These are phyloP conservation scores for Pyrenula massariospora DNA, from an alignment of 495 filamentous ascomycete genomes.

Conservation along the genomic window DNA sequence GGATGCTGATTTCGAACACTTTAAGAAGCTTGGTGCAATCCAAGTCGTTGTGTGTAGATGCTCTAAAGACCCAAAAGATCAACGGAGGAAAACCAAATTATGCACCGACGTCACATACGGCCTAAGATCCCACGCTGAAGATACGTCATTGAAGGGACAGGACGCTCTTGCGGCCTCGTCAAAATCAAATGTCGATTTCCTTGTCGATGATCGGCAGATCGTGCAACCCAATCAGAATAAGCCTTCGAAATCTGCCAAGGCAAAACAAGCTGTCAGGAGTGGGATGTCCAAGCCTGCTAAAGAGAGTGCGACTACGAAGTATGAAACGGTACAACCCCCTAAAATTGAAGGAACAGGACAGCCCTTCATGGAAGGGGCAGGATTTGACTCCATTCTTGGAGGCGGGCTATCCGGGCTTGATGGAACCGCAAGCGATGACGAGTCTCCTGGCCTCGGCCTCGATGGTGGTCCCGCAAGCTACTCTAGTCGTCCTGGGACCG, in stretches of 20 bases:
- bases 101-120: neutral
- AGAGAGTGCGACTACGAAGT: too few species aligned
- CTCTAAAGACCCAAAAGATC: neutral
- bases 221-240: neutral
- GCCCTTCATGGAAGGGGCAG: too few species aligned
- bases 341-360: too few species aligned
- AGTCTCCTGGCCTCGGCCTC: neutral
- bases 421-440: neutral
- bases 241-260: neutral
- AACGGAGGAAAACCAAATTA: neutral
- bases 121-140: too few species aligned
- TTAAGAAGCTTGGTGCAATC: conserved; percentile 31
- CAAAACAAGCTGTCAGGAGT: neutral
- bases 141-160: too few species aligned
- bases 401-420: neutral
- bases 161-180: too few species aligned
- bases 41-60: conserved; percentile 35
- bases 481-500: neutral
- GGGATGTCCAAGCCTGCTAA: neutral
- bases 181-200: too few species aligned
- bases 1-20: conserved; percentile 12
- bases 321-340: too few species aligned
- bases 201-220: neutral
- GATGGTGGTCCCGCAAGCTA: neutral
- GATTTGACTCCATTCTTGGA: neutral